These are phyloP conservation scores for Leccinum subspadiceum DNA, from an alignment of 1,284 basidiomycete species.

Conservation along the genomic window DNA sequence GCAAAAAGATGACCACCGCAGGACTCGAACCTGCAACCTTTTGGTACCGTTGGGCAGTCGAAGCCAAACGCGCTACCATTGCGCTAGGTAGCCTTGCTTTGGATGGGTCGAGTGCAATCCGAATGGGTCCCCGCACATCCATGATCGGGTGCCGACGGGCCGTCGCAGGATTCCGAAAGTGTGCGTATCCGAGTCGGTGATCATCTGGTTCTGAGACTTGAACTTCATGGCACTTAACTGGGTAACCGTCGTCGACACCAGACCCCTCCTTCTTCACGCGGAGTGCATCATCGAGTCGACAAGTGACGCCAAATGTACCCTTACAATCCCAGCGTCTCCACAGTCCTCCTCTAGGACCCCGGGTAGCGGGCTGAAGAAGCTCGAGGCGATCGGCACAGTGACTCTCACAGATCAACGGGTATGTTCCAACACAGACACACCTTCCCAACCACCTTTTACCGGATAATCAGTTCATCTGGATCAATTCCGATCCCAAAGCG, in stretches of 20 bases:
- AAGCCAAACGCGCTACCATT: slow-evolving; percentile 85
- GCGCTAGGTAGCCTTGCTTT: slow-evolving; percentile 33
- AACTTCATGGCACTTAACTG: slow-evolving; percentile 71
- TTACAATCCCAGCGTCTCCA: slow-evolving; percentile 53
- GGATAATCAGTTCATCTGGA: slow-evolving; percentile 61
- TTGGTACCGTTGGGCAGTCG: slow-evolving; percentile 67
- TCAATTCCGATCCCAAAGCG: slow-evolving; percentile 39
- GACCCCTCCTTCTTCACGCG: slow-evolving; percentile 61
- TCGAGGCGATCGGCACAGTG: slow-evolving; percentile 57
- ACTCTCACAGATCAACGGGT: slow-evolving; percentile 74
- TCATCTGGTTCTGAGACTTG: slow-evolving; percentile 14
- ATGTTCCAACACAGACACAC: slow-evolving; percentile 27
- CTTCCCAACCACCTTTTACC: slow-evolving; percentile 1
- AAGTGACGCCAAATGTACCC: slow-evolving; percentile 53
- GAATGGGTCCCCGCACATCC: neutral
- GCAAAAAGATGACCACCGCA: slow-evolving; percentile 55
- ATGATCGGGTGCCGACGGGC: neutral
- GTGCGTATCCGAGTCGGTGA: neutral
- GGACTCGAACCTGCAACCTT: slow-evolving; percentile 89
- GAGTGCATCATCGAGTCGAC: slow-evolving; percentile 59
- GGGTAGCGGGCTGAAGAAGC: slow-evolving; percentile 52
- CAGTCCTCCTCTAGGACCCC: slow-evolving; percentile 38
- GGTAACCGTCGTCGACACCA: slow-evolving; percentile 60
- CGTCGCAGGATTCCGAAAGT: neutral
- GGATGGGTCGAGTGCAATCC: neutral